Conservation (phyloP, 495 filamentous ascomycete genomes). For the Achaetomiella virescens region DNA sequence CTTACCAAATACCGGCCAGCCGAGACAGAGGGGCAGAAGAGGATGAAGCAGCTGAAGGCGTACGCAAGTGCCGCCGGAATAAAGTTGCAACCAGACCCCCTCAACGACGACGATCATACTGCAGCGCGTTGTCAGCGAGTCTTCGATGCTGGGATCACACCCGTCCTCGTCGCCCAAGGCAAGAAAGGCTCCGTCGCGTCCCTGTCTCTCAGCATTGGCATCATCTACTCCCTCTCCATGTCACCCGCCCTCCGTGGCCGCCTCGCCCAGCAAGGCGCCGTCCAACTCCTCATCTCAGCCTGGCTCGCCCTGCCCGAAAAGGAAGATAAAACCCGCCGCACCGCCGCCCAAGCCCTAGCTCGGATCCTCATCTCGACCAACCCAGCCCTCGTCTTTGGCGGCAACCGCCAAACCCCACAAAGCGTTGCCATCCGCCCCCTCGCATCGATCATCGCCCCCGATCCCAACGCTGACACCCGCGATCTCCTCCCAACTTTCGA, state of each 20-base stretch:
- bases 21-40: slow-evolving; percentile 87
- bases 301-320: slow-evolving; percentile 52
- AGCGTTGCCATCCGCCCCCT: slow-evolving; percentile 76
- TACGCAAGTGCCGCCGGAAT: slow-evolving; percentile 80
- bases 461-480: slow-evolving; percentile 55
- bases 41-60: slow-evolving; percentile 80
- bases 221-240: slow-evolving; percentile 69
- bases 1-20: slow-evolving; percentile 72
- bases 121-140: slow-evolving; percentile 67
- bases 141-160: slow-evolving; percentile 68
- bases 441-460: slow-evolving; percentile 57
- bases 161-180: slow-evolving; percentile 63
- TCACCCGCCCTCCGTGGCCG: slow-evolving; percentile 63
- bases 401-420: slow-evolving; percentile 63
- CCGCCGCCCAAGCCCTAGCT: slow-evolving; percentile 80
- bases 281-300: slow-evolving; percentile 71
- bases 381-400: slow-evolving; percentile 76
- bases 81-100: slow-evolving; percentile 56
- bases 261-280: slow-evolving; percentile 84
- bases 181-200: slow-evolving; percentile 61
- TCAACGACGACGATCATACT: slow-evolving; percentile 70
- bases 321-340: slow-evolving; percentile 47
- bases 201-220: slow-evolving; percentile 61
- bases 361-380: slow-evolving; percentile 86
- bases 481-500: slow-evolving; percentile 90